A percentile compares a stretch with the other conserved stretches of the same genome.
These are phyloP conservation scores for Yamadazyma atlantica DNA, from an alignment of 1,139 yeast genomes.

Conservation along the genomic window DNA sequence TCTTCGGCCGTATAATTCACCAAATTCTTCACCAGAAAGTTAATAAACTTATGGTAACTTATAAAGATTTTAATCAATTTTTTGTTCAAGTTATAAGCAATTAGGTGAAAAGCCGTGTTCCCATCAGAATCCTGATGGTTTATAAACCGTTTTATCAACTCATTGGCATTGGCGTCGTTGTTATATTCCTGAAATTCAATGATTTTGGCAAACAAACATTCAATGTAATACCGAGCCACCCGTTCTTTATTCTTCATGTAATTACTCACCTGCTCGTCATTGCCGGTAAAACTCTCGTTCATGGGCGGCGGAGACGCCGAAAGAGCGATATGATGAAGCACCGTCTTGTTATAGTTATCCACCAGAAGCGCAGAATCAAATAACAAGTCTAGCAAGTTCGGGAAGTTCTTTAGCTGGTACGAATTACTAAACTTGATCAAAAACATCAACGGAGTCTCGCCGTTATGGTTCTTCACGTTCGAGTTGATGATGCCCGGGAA, in stretches of 20 bases:
- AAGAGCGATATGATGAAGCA: slow-evolving; percentile 77
- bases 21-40: slow-evolving; percentile 60
- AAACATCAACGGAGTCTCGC: slow-evolving; percentile 88
- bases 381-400: slow-evolving; percentile 65
- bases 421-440: slow-evolving; percentile 89
- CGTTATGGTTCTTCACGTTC: slow-evolving; percentile 60
- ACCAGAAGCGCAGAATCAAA: slow-evolving; percentile 75
- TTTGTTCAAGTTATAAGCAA: slow-evolving; percentile 72
- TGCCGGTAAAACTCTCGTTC: slow-evolving; percentile 13
- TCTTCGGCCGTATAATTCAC: slow-evolving; percentile 77
- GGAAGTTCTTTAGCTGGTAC: slow-evolving; percentile 73
- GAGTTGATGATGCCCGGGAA: slow-evolving; percentile 53
- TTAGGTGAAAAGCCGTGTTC: slow-evolving; percentile 83
- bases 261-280: slow-evolving; percentile 16
- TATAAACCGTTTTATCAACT: slow-evolving; percentile 61
- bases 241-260: slow-evolving; percentile 53
- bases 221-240: slow-evolving; percentile 80
- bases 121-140: slow-evolving; percentile 83
- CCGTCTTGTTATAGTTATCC: slow-evolving; percentile 70
- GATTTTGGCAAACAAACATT: slow-evolving; percentile 64
- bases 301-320: slow-evolving; percentile 10
- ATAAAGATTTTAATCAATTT: slow-evolving; percentile 73
- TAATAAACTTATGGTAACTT: slow-evolving; percentile 70
- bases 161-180: slow-evolving; percentile 17
- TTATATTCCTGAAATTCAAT: slow-evolving; percentile 28